A percentile compares a stretch with the other conserved stretches of the same genome.
Conservation (phyloP, 371 early-diverging fungal species). For the Rhizopus sp. region DNA sequence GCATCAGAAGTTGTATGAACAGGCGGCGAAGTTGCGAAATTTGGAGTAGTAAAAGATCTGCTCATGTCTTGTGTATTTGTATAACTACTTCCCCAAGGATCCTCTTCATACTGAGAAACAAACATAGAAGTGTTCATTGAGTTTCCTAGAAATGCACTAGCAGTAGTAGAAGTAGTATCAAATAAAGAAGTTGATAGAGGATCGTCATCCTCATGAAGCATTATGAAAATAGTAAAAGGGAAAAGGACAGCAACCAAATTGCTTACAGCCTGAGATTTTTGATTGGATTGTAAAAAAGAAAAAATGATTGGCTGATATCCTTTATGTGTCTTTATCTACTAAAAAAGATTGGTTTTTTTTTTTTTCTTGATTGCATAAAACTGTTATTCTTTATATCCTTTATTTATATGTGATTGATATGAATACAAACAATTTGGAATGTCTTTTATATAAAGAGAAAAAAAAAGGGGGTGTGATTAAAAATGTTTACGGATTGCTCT, state of each 20-base stretch:
- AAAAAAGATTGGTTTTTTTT: no score
- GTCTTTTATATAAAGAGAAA: no score
- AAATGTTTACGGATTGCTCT: background rate
- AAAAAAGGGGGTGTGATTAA: no score
- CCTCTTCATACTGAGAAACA: conserved; percentile 32
- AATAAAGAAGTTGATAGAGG: conserved; percentile 33
- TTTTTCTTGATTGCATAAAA: no score
- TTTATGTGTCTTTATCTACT: no score
- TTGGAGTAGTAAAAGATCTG: conserved; percentile 25
- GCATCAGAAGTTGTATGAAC: conserved; percentile 16
- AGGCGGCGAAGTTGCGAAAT: conserved; percentile 2
- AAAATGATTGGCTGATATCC: no score
- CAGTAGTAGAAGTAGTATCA: conserved; percentile 9
- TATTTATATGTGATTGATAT: no score
- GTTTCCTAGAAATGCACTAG: conserved; percentile 23
- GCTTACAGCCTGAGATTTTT: no score
- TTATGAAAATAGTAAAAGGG: conserved; percentile 9
- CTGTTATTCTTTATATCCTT: no score
- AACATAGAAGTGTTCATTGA: conserved; percentile 30
- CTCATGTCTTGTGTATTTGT: conserved; percentile 8
- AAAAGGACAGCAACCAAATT: conserved; percentile 2
- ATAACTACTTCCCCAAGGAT: conserved; percentile 35
- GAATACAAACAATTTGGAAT: no score
- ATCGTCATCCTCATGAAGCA: conserved; percentile 37
- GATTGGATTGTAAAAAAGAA: no score